Evolutionary conservation across 192 early-diverging fungal species (phyloP).

Genomic region (Umbelopsis isabellina): DNA sequence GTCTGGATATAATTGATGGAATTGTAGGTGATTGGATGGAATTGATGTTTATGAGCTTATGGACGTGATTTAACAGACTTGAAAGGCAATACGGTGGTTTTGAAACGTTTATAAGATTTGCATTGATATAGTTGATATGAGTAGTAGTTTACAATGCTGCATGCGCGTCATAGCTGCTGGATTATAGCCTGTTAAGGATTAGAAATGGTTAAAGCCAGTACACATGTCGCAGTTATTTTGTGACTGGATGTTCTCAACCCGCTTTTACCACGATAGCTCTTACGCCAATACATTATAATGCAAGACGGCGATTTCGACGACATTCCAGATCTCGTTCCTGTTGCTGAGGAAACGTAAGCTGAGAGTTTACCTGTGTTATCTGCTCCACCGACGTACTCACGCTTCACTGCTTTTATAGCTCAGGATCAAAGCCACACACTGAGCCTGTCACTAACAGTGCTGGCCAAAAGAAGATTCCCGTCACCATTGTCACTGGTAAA

Average conservation of each 20-base stretch:
- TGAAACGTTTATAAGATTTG: too few relatives aligned
- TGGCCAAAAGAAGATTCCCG: constrained; percentile 40
- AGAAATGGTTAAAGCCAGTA: not conserved
- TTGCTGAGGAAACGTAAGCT: constrained; percentile 14
- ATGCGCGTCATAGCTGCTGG: too few relatives aligned
- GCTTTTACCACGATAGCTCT: too few relatives aligned
- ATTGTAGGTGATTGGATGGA: not conserved
- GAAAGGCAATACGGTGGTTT: too few relatives aligned
- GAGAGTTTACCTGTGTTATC: not conserved
- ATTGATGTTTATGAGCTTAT: too few relatives aligned
- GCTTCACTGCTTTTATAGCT: not conserved
- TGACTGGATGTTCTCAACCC: not conserved
- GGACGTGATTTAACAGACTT: too few relatives aligned
- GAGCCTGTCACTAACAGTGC: not conserved
- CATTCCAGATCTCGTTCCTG: constrained; percentile 34
- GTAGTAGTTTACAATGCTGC: too few relatives aligned
- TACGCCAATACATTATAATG: not conserved
- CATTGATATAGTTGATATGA: too few relatives aligned
- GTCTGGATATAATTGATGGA: not conserved
- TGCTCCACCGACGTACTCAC: too few relatives aligned
- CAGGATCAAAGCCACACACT: not conserved
- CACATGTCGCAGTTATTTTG: not conserved
- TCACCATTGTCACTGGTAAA: constrained; percentile 50
- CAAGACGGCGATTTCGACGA: constrained; percentile 26
- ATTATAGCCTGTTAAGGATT: too few relatives aligned